Conservation (phyloP, 225 moss, liverwort and hornwort species). For the Polytrichum formosum region DNA sequence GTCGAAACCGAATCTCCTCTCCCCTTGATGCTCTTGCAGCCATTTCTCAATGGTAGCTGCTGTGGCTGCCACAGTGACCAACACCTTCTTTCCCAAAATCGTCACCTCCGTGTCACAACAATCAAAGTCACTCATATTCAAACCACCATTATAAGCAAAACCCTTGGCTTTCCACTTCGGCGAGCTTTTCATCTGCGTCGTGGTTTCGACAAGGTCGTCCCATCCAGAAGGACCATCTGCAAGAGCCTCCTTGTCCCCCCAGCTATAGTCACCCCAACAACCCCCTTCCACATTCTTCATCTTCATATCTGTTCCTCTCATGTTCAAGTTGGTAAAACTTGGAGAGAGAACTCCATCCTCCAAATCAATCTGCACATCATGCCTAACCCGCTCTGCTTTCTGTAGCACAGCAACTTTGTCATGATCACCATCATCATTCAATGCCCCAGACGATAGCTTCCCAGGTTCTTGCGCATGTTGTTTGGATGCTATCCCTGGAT, state of each 20-base stretch:
- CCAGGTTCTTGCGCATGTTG: too few relatives aligned
- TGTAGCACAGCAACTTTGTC: neutral
- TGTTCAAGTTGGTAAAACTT: neutral
- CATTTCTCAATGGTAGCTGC: slow-evolving; percentile 50
- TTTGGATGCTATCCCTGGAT: too few relatives aligned
- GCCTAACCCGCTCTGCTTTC: neutral
- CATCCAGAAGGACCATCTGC: slow-evolving; percentile 3
- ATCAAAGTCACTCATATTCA: slow-evolving; percentile 24
- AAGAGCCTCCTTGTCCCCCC: neutral
- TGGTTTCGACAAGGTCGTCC: slow-evolving; percentile 1
- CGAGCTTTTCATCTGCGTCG: neutral
- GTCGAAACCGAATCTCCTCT: slow-evolving; percentile 44
- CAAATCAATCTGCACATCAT: neutral
- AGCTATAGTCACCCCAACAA: neutral
- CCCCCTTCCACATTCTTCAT: neutral
- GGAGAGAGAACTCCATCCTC: neutral
- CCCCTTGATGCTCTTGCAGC: slow-evolving; percentile 25
- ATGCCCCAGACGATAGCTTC: neutral
- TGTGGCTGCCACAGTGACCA: slow-evolving; percentile 49
- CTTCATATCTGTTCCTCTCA: neutral
- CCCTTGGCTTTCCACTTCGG: neutral
- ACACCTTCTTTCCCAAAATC: slow-evolving; percentile 32
- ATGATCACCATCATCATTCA: neutral
- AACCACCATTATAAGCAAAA: too few relatives aligned
- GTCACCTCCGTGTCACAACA: slow-evolving; percentile 37